A percentile compares a stretch with the other conserved stretches of the same genome.
These are phyloP conservation scores for Saccharomyces uvarum DNA, from an alignment of 1,139 yeast species.

Conservation along the genomic window DNA sequence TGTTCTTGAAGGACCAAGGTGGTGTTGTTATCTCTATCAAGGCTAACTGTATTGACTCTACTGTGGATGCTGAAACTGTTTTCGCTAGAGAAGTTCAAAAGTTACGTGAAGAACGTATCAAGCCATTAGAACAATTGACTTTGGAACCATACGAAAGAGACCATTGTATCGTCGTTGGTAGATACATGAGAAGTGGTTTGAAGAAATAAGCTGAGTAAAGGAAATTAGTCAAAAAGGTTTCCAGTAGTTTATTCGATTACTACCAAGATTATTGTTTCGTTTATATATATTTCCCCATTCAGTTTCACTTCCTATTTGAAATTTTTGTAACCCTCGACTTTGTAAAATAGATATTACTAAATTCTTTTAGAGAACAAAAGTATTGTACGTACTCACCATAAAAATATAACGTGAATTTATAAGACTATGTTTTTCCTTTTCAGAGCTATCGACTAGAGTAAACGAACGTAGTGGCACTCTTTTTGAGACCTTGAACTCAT, in stretches of 20 bases:
- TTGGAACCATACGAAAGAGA: constrained; percentile 99
- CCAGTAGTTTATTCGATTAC: not conserved
- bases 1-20: constrained; percentile 97
- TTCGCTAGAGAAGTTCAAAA: constrained; percentile 99
- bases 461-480: not conserved
- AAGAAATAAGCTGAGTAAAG: constrained; percentile 19
- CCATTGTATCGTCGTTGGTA: constrained; percentile 97
- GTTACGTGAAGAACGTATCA: constrained; percentile 96
- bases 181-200: constrained; percentile 83
- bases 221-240: not conserved
- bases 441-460: not conserved
- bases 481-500: not conserved
- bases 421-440: not conserved
- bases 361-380: constrained; percentile 1
- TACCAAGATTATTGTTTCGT: not conserved
- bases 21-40: constrained; percentile 96
- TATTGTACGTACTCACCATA: not conserved
- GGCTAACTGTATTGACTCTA: constrained; percentile 99
- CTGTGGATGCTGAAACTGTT: constrained; percentile 98
- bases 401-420: not conserved
- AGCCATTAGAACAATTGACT: constrained; percentile 96
- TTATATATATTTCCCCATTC: constrained; percentile 1
- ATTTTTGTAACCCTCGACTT: constrained; percentile 4
- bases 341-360: constrained; percentile 7
- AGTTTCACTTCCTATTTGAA: constrained; percentile 3